Evolutionary conservation across 495 filamentous ascomycete genomes (phyloP), one percentile per base, ranked within the genome.

Genomic region (Hyaloscypha variabilis): DNA sequence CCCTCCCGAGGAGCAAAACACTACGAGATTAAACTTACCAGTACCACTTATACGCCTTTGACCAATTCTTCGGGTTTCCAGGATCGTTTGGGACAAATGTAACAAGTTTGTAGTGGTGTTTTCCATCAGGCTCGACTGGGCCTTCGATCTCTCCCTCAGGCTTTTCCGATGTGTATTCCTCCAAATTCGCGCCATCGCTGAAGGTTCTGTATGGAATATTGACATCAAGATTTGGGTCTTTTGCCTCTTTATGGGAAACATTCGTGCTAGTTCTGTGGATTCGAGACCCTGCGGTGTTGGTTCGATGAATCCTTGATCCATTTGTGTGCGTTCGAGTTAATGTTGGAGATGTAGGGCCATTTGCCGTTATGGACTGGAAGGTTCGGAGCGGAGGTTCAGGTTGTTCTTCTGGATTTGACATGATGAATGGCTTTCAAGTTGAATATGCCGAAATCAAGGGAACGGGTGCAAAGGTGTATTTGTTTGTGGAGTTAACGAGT

Each of bases 41-140:
- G 67, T 83, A 90, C 88, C 88, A 90, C 72, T 87, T 88, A 70
- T 77, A 85, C 3, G 72, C 74, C 66, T 86, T 87, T 54, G 79
- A 81, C 86, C 86, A 90, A 73, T 90, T 90, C 77, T 89, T 88
- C 19, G 87, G 87, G 71, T 90, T 88, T 55, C 83, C 86, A 2
- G 85, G 85, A 80, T 85, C 91, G 76, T 75, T 78, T 72, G 88
- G 81, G 10, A 77, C 79, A 73, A 91, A 94, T 0, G 86, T 88
- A 26, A 94, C 91, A 26, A 94, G 77, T 69, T 91, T 90, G 80
- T 88, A 91, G 50, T 82, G 80, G 58, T 80, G 78, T 28, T 83
- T 74, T 58, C 81, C 71, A 49, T 85, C 84, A 2, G 83, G 79
- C 17, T 73, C 77, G 29, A 85, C 73, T 5, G 87, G 87, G 25